Evolutionary conservation across 805 yeast species (phyloP).

Genomic region (Ogataea haglerorum): DNA sequence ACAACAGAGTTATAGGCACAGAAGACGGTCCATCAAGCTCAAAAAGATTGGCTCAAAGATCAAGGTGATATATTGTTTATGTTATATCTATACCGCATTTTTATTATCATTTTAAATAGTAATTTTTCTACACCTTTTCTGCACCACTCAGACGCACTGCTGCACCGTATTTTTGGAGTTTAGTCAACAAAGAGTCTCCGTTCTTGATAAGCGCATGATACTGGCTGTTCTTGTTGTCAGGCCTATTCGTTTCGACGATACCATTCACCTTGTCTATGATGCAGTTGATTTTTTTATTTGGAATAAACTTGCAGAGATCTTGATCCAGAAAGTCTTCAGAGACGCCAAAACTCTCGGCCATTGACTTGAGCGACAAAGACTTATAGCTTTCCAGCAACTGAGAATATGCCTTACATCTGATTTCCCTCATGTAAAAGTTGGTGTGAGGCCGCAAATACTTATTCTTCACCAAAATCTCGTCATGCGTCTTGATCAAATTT

Average conservation of each 20-base stretch:
- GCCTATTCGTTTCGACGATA: slow-evolving; percentile 91
- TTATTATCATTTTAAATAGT: no score
- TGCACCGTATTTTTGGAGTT: slow-evolving; percentile 94
- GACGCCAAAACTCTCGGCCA: slow-evolving; percentile 95
- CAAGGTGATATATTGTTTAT: not conserved
- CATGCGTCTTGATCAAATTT: slow-evolving; percentile 72
- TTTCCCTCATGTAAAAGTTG: slow-evolving; percentile 80
- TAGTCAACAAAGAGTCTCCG: slow-evolving; percentile 89
- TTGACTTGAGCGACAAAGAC: slow-evolving; percentile 81
- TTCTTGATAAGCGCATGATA: slow-evolving; percentile 84
- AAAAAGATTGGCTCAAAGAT: not conserved
- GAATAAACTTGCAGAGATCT: slow-evolving; percentile 87
- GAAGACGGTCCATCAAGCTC: slow-evolving; percentile 6
- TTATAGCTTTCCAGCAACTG: slow-evolving; percentile 93
- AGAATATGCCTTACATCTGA: slow-evolving; percentile 92
- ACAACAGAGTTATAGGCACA: slow-evolving; percentile 12
- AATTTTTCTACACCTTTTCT: slow-evolving; percentile 47
- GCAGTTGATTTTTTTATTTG: slow-evolving; percentile 90
- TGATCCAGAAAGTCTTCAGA: slow-evolving; percentile 78
- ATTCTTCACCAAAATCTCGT: slow-evolving; percentile 60
- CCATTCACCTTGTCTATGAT: slow-evolving; percentile 95
- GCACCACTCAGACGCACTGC: slow-evolving; percentile 95
- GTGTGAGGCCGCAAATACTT: slow-evolving; percentile 74
- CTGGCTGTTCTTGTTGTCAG: slow-evolving; percentile 93
- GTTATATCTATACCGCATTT: no score